These are phyloP conservation scores for Auriscalpium orientale DNA, from an alignment of 768 basidiomycete species.

Conservation along the genomic window DNA sequence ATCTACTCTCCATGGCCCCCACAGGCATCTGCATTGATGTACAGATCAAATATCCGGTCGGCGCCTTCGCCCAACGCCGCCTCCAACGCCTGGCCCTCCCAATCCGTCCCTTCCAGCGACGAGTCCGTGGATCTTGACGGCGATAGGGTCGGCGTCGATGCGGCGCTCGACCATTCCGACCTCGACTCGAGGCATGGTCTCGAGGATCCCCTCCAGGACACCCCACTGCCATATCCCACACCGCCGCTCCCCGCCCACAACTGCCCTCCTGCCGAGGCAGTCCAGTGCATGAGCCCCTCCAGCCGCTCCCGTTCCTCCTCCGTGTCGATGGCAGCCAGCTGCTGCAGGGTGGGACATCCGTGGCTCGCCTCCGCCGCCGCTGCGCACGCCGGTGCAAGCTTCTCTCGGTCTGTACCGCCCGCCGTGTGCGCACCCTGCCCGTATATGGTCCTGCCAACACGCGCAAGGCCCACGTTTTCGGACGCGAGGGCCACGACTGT, in stretches of 20 bases:
- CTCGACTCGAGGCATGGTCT: not conserved
- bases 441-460: conserved; percentile 13
- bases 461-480: conserved; percentile 1
- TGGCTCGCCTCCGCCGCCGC: not conserved
- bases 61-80: conserved; percentile 9
- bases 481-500: not conserved
- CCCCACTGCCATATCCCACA: not conserved
- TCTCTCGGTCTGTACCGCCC: not conserved
- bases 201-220: not conserved
- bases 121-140: not conserved
- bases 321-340: conserved; percentile 3
- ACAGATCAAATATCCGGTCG: conserved; percentile 34
- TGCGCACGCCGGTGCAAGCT: not conserved
- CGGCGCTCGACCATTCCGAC: not conserved
- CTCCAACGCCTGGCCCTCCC: not conserved
- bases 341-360: not conserved
- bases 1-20: conserved; percentile 2
- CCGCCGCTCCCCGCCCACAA: not conserved
- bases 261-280: not conserved
- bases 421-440: not conserved
- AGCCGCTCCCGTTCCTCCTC: conserved; percentile 4
- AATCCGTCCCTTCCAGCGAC: not conserved
- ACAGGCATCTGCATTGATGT: conserved; percentile 31
- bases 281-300: not conserved
- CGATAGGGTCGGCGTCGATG: not conserved